Conservation (phyloP, 2,329 filamentous ascomycete species). For the Eurotiales sp. region DNA sequence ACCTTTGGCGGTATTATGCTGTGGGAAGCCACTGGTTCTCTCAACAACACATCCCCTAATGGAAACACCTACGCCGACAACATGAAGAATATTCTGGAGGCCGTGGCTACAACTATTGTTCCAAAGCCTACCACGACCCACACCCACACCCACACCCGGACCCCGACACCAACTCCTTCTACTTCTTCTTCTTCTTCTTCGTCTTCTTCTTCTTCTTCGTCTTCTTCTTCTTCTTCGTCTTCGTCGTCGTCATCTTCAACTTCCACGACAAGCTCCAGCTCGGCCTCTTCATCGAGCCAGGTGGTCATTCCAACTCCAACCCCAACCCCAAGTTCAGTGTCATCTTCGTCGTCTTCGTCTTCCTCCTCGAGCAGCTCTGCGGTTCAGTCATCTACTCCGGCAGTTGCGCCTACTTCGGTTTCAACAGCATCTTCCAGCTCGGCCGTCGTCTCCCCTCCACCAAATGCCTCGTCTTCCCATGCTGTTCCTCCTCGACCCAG, state of each 20-base stretch:
- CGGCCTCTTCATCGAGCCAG: neutral
- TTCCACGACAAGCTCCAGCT: neutral
- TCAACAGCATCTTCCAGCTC: neutral
- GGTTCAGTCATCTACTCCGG: neutral
- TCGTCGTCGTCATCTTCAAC: neutral
- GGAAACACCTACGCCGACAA: slow-evolving; percentile 17
- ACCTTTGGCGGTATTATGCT: slow-evolving; percentile 58
- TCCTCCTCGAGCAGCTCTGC: slow-evolving; percentile 1
- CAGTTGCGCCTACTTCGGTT: neutral
- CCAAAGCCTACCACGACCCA: slow-evolving; percentile 6
- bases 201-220: neutral
- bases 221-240: neutral
- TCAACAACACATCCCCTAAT: slow-evolving; percentile 16
- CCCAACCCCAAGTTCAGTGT: neutral
- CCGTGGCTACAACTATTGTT: slow-evolving; percentile 18
- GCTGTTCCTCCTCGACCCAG: neutral
- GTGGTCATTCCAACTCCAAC: neutral
- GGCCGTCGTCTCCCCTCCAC: neutral
- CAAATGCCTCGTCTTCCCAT: too few species aligned
- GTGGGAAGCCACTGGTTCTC: slow-evolving; percentile 47
- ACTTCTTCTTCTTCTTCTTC: neutral
- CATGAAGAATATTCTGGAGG: slow-evolving; percentile 17
- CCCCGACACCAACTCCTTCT: neutral
- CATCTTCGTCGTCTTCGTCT: too few species aligned
- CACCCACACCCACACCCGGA: neutral